Evolutionary conservation across 2,329 filamentous ascomycete species (phyloP), one percentile per base, ranked within the genome.

Genomic region (Alternaria sp.): DNA sequence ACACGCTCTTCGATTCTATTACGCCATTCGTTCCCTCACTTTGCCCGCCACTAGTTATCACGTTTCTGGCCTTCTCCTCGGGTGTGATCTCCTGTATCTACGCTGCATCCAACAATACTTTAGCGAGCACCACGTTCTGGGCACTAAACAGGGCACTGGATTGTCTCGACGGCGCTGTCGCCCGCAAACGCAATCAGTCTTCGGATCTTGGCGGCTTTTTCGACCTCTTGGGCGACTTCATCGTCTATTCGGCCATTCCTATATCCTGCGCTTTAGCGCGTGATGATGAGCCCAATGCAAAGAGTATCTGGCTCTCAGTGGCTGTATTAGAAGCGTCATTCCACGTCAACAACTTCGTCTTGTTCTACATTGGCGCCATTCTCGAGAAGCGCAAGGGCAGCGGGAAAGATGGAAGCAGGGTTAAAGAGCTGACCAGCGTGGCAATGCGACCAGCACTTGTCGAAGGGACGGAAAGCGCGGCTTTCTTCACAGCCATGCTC

Each of bases 381-480:
- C 20, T 53, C n/a, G 49, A 53, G 49, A 53, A 53, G 28, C 49
- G 49, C 18, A 53, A 53, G 14, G 49, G 49, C n/a, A 23, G 49
- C n/a, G 26, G 49, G 4, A 23, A 21, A 20, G 49, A 53, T 53
- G n/a, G 15, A 18, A 53, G 18, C 49, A n/a, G 28, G n/a, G n/a
- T 33, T 10, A 53, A 33, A 53, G 49, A 53, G 28, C 20, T 53
- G 49, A 53, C 26, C n/a, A 53, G 28, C 26, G 26, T 53, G 15
- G 49, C n/a, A 14, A 53, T 53, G 49, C 25, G 26, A 53, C 49
- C 49, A 21, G 49, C 49, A 23, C 26, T 53, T 18, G n/a, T 53
- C n/a, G 49, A 53, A 53, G 49, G 49, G n/a, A 53, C 49, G n/a
- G 49, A 53, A 33, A 33, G 49, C 26, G 49, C 49, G n/a, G 28